Evolutionary conservation across 495 filamentous ascomycete species (phyloP).

Genomic region (Penicillium diatomitis): DNA sequence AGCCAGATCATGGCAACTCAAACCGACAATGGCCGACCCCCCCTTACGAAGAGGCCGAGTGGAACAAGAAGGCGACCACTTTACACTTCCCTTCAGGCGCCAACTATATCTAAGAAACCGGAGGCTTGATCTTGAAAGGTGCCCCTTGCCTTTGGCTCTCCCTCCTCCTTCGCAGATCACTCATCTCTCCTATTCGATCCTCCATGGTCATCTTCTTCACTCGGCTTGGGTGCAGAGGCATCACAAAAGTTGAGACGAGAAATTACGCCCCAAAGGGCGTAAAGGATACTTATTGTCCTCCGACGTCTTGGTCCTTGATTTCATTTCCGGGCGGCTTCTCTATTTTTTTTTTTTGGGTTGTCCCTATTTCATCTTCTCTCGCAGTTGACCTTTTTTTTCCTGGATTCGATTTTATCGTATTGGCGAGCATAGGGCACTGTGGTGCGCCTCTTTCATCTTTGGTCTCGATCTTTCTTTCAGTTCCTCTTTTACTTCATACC

Average conservation of each 20-base stretch:
- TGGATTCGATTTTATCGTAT: constrained; percentile 13
- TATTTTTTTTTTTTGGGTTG: constrained; percentile 16
- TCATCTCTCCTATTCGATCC: constrained; percentile 4
- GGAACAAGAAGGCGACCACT: constrained; percentile 63
- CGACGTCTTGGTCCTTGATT: no score
- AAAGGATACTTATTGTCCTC: constrained; percentile 5
- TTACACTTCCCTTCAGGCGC: constrained; percentile 62
- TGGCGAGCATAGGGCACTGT: constrained; percentile 1
- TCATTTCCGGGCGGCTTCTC: no score
- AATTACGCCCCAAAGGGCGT: constrained; percentile 25
- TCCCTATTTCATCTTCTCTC: constrained; percentile 11
- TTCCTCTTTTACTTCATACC: constrained; percentile 30
- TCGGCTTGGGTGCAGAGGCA: constrained; percentile 13
- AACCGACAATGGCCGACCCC: constrained; percentile 90
- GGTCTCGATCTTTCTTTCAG: constrained; percentile 8
- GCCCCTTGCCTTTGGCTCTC: no score
- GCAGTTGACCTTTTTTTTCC: constrained; percentile 16
- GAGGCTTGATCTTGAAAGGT: neutral
- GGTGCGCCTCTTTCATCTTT: neutral
- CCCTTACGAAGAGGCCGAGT: constrained; percentile 83
- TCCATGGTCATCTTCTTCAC: constrained; percentile 7
- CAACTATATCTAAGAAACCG: constrained; percentile 31
- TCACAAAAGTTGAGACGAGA: constrained; percentile 18
- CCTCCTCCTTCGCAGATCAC: neutral
- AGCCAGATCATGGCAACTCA: constrained; percentile 44